Base-by-base conservation (phyloP, 768 basidiomycete genomes). In the Lactarius psammicola region DNA sequence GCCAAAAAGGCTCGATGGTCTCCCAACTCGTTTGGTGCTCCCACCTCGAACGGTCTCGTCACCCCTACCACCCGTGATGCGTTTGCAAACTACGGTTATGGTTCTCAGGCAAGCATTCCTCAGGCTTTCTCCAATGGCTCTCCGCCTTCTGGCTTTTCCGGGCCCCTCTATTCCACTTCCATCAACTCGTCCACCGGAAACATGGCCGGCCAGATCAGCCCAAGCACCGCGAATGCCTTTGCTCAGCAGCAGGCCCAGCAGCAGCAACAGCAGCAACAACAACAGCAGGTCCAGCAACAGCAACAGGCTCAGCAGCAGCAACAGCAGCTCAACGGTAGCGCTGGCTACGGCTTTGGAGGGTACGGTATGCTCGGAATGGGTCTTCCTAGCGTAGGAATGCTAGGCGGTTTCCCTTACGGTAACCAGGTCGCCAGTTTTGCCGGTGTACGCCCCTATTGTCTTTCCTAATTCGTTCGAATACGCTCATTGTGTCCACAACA, bases 1-100 rank as follows among this genome's bases (percentile, higher is more conserved):
- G 82, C 88, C 62, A 94, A 94, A 84, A 94, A 94, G 78, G 87
- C 92, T 64, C 89, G 92, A 71, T 93, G 92, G 92, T 92, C 90
- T 33, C 89, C 90, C 60, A 87, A 83, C 59, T 85, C 81, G 30
- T 78, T 79, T 70, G 73, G 75, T 60, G 71, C 75, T 34, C 75
- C 74, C 65, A 73, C 75, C 54, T 68, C 74, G 26, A 77, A 76
- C 63, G 79, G 78, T 61, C 75, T 76, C 49, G 76, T 73, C 62
- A 73, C 72, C 71, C 79, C 84, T 49, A 76, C 82, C 61, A 75
- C 82, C 63, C 84, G 86, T 56, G 88, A 91, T 74, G 84, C 86
- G 28, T 93, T 90, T 74, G 89, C 90, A 66, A 93, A 92, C 81
- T 93, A 93, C 72, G 92, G 92, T 68, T 94, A 93, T 72, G 90